Percentiles rank a stretch among this genome's conserved stretches.
These are phyloP conservation scores for Sarocladiaceae sp. DNA, from an alignment of 2,329 filamentous ascomycete species.

Conservation along the genomic window DNA sequence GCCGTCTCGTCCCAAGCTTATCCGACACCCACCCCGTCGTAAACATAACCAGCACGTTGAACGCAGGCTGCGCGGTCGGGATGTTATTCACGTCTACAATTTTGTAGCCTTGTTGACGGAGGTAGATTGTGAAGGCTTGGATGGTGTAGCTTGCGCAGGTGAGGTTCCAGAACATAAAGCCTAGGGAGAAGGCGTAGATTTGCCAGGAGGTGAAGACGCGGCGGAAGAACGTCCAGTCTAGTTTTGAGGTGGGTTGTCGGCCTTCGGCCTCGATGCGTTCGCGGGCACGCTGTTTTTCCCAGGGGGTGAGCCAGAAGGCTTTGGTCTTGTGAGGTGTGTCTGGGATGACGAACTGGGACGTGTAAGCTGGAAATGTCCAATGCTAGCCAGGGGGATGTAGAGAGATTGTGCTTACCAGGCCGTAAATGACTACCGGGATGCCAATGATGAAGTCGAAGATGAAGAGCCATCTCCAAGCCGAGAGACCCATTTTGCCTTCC, in stretches of 20 bases:
- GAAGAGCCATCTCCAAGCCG: conserved; percentile 34
- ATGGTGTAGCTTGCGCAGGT: conserved; percentile 34
- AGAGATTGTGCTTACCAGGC: neutral
- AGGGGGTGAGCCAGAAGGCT: conserved; percentile 37
- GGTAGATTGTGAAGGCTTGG: conserved; percentile 36
- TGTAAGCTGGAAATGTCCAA: conserved; percentile 14
- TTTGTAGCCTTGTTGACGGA: conserved; percentile 29
- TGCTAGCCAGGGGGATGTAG: too few species aligned
- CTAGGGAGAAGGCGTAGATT: conserved; percentile 36
- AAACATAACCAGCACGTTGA: conserved; percentile 38
- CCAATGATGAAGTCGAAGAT: conserved; percentile 32
- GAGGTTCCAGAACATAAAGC: conserved; percentile 33
- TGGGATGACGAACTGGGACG: conserved; percentile 25
- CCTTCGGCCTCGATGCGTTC: conserved; percentile 62
- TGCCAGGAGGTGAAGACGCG: conserved; percentile 38
- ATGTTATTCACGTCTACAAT: conserved; percentile 41
- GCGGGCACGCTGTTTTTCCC: conserved; percentile 61
- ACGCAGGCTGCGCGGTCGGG: conserved; percentile 36
- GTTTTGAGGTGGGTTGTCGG: conserved; percentile 29
- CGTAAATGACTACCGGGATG: conserved; percentile 28
- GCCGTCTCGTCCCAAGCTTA: conserved; percentile 29
- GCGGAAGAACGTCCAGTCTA: conserved; percentile 30
- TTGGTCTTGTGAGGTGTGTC: conserved; percentile 38
- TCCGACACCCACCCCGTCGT: conserved; percentile 30
- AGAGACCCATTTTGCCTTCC: conserved; percentile 27